Conservation (phyloP, 2,329 filamentous ascomycete species). For the Cordyceps tenuipes region DNA sequence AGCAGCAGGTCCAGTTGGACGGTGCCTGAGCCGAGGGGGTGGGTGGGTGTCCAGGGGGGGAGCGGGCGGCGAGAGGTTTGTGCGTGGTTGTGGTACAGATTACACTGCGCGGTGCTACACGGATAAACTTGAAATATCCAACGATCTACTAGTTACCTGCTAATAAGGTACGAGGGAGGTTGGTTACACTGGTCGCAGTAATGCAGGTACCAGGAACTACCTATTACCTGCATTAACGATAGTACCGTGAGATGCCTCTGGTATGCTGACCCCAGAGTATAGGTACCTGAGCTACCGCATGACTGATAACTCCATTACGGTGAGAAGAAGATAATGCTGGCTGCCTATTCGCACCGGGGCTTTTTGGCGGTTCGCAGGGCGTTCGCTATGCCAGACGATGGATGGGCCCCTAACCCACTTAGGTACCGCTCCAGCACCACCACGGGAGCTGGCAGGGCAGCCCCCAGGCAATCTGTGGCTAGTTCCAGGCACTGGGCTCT, state of each 20-base stretch:
- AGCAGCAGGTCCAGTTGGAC: neutral
- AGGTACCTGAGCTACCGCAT: neutral
- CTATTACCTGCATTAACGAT: no score
- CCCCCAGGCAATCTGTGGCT: slow-evolving; percentile 2
- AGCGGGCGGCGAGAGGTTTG: neutral
- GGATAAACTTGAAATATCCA: neutral
- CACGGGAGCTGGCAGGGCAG: neutral
- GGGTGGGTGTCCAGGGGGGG: slow-evolving; percentile 1
- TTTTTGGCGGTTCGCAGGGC: neutral
- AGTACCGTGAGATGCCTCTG: no score
- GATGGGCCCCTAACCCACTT: neutral
- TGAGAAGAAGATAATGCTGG: neutral
- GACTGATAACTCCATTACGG: neutral
- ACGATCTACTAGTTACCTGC: neutral
- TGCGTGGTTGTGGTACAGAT: neutral
- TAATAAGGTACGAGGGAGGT: neutral
- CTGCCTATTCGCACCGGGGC: neutral
- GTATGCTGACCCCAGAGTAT: no score
- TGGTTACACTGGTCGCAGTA: no score
- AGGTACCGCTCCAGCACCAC: neutral
- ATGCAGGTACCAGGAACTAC: neutral
- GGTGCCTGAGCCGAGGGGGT: no score
- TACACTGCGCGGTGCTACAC: neutral
- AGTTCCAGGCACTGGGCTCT: neutral
- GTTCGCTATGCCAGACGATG: neutral